These are phyloP conservation scores for Colletotrichum lini DNA, from an alignment of 2,329 filamentous ascomycete species.

Conservation along the genomic window DNA sequence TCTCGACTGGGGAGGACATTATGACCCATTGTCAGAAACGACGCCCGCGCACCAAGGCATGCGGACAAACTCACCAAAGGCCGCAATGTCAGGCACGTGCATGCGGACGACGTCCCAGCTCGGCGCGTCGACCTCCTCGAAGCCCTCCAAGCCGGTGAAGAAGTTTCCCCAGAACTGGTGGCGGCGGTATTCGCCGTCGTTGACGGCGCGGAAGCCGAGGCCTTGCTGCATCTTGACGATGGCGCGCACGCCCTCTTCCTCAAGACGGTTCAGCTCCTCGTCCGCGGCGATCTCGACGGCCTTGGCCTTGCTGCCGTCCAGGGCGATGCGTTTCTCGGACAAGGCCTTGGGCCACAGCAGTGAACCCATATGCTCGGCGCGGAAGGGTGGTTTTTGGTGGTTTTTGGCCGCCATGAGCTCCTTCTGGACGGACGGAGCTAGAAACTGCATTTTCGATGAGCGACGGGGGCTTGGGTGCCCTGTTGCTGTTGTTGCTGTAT, in stretches of 20 bases:
- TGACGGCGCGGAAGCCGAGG: conserved; percentile 76
- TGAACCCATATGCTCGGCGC: conserved; percentile 83
- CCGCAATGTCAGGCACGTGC: conserved; percentile 58
- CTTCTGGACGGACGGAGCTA: background rate
- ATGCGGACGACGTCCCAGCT: conserved; percentile 54
- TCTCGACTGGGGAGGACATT: conserved; percentile 51
- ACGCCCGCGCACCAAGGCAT: background rate
- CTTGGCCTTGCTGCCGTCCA: conserved; percentile 47
- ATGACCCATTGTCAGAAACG: background rate
- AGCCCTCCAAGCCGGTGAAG: conserved; percentile 57
- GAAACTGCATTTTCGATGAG: conserved; percentile 12
- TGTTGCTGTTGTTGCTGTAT: background rate
- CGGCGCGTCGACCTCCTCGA: conserved; percentile 54
- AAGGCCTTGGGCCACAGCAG: conserved; percentile 74
- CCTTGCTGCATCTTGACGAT: conserved; percentile 79
- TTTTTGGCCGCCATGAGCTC: conserved; percentile 35
- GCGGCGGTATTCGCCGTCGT: conserved; percentile 76
- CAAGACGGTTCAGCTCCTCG: conserved; percentile 69
- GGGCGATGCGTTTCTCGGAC: conserved; percentile 50
- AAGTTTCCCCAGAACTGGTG: conserved; percentile 54
- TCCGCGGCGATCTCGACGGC: conserved; percentile 56
- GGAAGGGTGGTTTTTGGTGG: conserved; percentile 68
- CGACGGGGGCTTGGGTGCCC: too few relatives aligned
- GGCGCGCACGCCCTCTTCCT: conserved; percentile 76
- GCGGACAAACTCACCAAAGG: conserved; percentile 52